Conservation (phyloP, 306 rosid species). For the Cucumis sativus region Cucumber_9930_V3 NC_026660.2:24206501-24207000, state of each 20-base stretch:
- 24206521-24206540: too few relatives aligned
- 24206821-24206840: neutral
- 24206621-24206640: too few relatives aligned
- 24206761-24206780: neutral
- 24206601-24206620: neutral
- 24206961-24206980: neutral
- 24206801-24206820: neutral
- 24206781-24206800: neutral
- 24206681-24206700: too few relatives aligned
- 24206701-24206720: too few relatives aligned
- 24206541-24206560: neutral
- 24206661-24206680: too few relatives aligned
- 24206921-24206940: constrained; percentile 49
- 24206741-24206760: neutral
- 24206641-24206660: too few relatives aligned
- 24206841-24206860: neutral
- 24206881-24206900: constrained; percentile 22
- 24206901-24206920: constrained; percentile 90
- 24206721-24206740: neutral
- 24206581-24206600: neutral
- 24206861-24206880: neutral
- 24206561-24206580: neutral
- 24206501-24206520: too few relatives aligned
- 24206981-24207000: neutral
- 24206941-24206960: neutral